Evolutionary conservation across 2,329 filamentous ascomycete genomes (phyloP).

Genomic region (Paecilomyces sp.): DNA sequence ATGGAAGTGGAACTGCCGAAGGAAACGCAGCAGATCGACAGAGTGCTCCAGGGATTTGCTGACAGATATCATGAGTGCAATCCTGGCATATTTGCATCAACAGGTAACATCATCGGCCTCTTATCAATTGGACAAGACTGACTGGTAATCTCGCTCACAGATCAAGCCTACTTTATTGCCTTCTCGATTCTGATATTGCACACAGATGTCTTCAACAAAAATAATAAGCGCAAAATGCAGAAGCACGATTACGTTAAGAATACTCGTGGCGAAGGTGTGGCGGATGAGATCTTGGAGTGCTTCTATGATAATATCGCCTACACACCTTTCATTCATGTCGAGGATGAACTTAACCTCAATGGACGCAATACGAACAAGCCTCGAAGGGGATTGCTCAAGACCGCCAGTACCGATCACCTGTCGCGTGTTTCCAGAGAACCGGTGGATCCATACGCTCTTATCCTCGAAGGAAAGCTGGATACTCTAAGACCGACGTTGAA

Average conservation of each 20-base stretch:
- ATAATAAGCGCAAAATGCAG: constrained; percentile 99
- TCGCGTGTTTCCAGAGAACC: constrained; percentile 69
- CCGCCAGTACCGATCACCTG: constrained; percentile 55
- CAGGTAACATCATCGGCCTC: constrained; percentile 39
- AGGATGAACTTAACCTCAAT: constrained; percentile 71
- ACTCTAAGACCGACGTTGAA: constrained; percentile 75
- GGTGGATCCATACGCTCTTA: constrained; percentile 89
- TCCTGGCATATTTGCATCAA: constrained; percentile 82
- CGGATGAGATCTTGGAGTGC: constrained; percentile 85
- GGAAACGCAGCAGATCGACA: constrained; percentile 96
- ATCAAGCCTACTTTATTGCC: constrained; percentile 96
- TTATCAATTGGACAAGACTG: constrained; percentile 1
- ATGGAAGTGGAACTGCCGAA: constrained; percentile 96
- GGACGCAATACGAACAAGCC: constrained; percentile 67
- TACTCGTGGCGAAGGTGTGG: constrained; percentile 83
- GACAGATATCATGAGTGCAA: constrained; percentile 98
- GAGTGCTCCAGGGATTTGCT: constrained; percentile 87
- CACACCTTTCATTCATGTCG: constrained; percentile 95
- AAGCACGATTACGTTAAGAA: constrained; percentile 94
- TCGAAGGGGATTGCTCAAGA: constrained; percentile 64
- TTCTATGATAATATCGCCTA: constrained; percentile 99
- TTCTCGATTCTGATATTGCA: constrained; percentile 95
- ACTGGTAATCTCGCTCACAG: constrained; percentile 30
- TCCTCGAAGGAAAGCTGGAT: constrained; percentile 83
- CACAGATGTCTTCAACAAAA: constrained; percentile 99